These are phyloP conservation scores for Cercospora sp. DNA, from an alignment of 2,329 filamentous ascomycete genomes.

Conservation along the genomic window DNA sequence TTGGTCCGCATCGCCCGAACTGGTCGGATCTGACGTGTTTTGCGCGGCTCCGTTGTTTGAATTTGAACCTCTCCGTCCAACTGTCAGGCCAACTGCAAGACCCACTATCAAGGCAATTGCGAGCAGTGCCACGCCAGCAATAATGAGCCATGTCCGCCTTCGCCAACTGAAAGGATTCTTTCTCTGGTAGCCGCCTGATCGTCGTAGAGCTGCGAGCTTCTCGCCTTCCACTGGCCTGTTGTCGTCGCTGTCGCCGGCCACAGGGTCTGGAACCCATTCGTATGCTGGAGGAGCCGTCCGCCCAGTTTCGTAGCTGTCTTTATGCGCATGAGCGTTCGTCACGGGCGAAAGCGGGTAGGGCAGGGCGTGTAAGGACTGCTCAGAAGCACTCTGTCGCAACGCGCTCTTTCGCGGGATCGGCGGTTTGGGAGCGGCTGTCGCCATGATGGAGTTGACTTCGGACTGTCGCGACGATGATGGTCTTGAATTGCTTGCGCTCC, in stretches of 20 bases:
- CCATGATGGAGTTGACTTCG: background rate
- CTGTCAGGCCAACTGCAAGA: slow-evolving; percentile 39
- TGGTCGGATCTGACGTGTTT: background rate
- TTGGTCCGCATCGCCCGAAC: slow-evolving; percentile 1
- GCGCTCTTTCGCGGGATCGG: slow-evolving; percentile 28
- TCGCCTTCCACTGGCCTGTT: slow-evolving; percentile 32
- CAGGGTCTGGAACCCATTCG: slow-evolving; percentile 27
- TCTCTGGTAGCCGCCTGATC: slow-evolving; percentile 20
- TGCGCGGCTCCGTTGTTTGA: background rate
- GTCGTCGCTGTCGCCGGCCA: slow-evolving; percentile 16
- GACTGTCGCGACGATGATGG: slow-evolving; percentile 1
- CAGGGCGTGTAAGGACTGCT: background rate
- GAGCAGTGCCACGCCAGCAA: slow-evolving; percentile 42
- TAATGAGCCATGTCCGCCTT: slow-evolving; percentile 42
- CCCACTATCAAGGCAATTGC: slow-evolving; percentile 43
- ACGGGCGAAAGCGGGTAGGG: background rate
- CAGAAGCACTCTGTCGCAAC: slow-evolving; percentile 20
- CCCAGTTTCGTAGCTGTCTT: slow-evolving; percentile 17
- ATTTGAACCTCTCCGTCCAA: slow-evolving; percentile 20
- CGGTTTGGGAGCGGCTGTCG: slow-evolving; percentile 10
- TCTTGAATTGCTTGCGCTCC: background rate
- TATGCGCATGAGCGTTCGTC: slow-evolving; percentile 4
- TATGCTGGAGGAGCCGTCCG: slow-evolving; percentile 33
- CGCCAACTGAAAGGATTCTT: slow-evolving; percentile 40
- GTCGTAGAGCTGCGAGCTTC: slow-evolving; percentile 33